Evolutionary conservation across 2,329 filamentous ascomycete species (phyloP).

Genomic region (Leptographium lundbergii): DNA sequence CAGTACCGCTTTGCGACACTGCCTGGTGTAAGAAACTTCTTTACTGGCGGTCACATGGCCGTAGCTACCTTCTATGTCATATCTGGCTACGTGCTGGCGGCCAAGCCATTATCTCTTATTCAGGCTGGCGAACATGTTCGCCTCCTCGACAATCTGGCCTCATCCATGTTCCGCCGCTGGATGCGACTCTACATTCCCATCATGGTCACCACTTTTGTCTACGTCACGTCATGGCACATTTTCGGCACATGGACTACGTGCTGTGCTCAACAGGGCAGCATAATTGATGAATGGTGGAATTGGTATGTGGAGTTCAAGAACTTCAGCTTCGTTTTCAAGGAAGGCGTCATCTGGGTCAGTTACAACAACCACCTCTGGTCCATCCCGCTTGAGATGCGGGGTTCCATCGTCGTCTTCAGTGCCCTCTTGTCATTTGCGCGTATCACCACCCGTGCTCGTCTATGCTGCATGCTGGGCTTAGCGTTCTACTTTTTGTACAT

Average conservation of each 20-base stretch:
- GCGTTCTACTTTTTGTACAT: conserved; percentile 56
- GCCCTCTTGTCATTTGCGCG: conserved; percentile 42
- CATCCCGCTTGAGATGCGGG: conserved; percentile 50
- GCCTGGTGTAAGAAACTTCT: conserved; percentile 45
- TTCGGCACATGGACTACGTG: conserved; percentile 32
- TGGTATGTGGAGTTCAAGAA: conserved; percentile 49
- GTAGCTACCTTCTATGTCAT: conserved; percentile 38
- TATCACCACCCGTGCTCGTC: conserved; percentile 38
- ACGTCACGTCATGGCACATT: conserved; percentile 39
- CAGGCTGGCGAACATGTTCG: conserved; percentile 27
- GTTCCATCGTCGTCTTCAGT: conserved; percentile 52
- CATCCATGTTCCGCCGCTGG: conserved; percentile 36
- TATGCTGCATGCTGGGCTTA: conserved; percentile 39
- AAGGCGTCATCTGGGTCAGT: conserved; percentile 42
- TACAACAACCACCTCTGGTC: conserved; percentile 51
- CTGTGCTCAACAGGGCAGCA: conserved; percentile 24
- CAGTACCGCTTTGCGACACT: conserved; percentile 37
- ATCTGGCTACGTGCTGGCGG: conserved; percentile 40
- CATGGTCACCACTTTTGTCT: conserved; percentile 40
- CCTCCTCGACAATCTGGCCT: conserved; percentile 31
- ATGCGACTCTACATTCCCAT: conserved; percentile 37
- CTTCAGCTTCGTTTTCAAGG: conserved; percentile 53
- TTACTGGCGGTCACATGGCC: conserved; percentile 49
- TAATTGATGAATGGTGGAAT: conserved; percentile 35
- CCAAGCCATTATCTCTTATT: conserved; percentile 34